Evolutionary conservation across 2,329 filamentous ascomycete genomes (phyloP), one percentile per base, ranked within the genome.

Genomic region (Apiospora rasikravindrae): DNA sequence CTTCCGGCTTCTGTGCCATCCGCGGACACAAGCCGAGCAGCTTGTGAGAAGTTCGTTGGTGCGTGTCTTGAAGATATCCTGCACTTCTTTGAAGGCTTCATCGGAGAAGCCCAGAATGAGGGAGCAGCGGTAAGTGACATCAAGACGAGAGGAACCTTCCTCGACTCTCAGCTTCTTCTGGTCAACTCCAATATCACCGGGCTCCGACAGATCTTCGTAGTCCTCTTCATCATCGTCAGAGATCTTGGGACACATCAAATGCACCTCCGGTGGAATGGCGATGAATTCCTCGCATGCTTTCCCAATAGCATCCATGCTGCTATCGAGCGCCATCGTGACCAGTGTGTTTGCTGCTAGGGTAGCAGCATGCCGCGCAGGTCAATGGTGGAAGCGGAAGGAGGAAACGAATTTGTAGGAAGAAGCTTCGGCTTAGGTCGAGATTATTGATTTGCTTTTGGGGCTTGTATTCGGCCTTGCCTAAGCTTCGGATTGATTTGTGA

Each of bases 1-100:
- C 73, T 88, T 88, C 74, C 93, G 91, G 42, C 87, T 88, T 78
- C 90, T 90, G 80, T 95, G 93, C 88, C 93, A 95, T 76, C 91
- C 91, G 73, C 90, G 87, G 69, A 93, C 91, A 79, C 93, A 95
- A 69, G 88, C 86, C 70, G 94, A 89, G 81, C 93, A 95, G 72
- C 83, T 85, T 72, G 86, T 88, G 33, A 95, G 84, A 51, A 88
- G 87, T 14, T 83, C 80, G 74, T 92, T 88, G 26, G 93, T 84
- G 26, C 88, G 86, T 6, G 82, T 77, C 70, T 85, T 87, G 77
- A 94, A 92, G 74, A 89, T 88, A 19, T 86, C 83, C 57, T 91
- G 85, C 82, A 92, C 88, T 73, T 87, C 84, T 40, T 88, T 88
- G 3, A 89, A 88, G 69, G 89, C 86, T 67, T 90, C 88, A 68